Evolutionary conservation across 2,329 filamentous ascomycete genomes (phyloP), one percentile per base, ranked within the genome.

Genomic region (Venturia aucupariae): DNA sequence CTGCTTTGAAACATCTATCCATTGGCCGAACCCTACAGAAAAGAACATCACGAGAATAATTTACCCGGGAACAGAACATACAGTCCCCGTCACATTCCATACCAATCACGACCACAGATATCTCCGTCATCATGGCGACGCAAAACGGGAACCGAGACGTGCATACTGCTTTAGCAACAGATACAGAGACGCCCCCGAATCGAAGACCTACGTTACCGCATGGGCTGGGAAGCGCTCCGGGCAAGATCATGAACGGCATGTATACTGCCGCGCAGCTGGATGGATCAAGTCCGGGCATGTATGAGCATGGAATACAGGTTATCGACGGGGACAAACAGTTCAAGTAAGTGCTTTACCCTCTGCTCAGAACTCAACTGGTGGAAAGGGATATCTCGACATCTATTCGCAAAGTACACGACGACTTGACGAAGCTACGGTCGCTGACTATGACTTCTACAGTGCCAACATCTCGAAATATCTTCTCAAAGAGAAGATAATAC

Each of bases 311-410:
- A 73, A 90, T 97, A 73, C 94, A 99, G 79, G 92, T 99, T 71
- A 90, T 99, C 73, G 91, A 97, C 75, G 92, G 92, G 79, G 88
- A 95, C 74, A 97, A 97, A 81, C 84, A 90, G 71, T 99, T 97
- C 86, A 97, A 96, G 92, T 96, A 84, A 68, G 88, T 73, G 64
- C 61, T 61, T 6, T 42, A 57, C 17, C 17, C 46, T 35, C 17
- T 27, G 11, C 5, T 7, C n/a, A 39, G 35, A 32, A 15, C n/a
- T 30, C 13, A 32, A 22, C 24, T n/a, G 60, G 17, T n/a, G 15
- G 41, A 54, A 48, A 27, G 41, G 51, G 48, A 59, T 6, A n/a
- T 30, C 62, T n/a, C 6, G 61, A 57, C 13, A 59, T 39, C 35
- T 55, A 24, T 24, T 27, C 46, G 54, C 44, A n/a, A n/a, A n/a